These are phyloP conservation scores for Debaryomyces singareniensis DNA, from an alignment of 1,139 yeast species.

Conservation along the genomic window DNA sequence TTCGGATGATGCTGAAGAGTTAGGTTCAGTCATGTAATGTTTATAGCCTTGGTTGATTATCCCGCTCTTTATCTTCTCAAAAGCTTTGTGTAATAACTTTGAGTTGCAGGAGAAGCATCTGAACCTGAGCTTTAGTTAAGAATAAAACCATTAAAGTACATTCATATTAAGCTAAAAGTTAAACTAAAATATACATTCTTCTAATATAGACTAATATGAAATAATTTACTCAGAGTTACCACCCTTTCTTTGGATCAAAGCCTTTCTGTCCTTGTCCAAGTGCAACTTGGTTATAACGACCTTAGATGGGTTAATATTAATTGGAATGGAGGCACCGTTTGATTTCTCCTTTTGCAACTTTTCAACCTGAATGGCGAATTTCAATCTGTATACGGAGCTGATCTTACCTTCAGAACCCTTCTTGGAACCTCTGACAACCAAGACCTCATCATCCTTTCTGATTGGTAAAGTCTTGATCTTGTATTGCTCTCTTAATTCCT, in stretches of 20 bases:
- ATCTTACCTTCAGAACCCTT: conserved; percentile 99
- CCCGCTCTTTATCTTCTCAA: too few relatives aligned
- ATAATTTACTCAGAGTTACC: conserved; percentile 28
- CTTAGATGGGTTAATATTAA: conserved; percentile 98
- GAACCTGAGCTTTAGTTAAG: too few relatives aligned
- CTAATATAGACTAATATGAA: conserved; percentile 7
- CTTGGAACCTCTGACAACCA: conserved; percentile 97
- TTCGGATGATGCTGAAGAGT: conserved; percentile 1
- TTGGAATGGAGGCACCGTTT: conserved; percentile 96
- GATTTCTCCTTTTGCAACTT: conserved; percentile 97
- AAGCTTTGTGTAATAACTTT: too few relatives aligned
- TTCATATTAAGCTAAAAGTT: conserved; percentile 17
- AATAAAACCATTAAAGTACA: conserved; percentile 15
- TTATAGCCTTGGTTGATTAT: too few relatives aligned
- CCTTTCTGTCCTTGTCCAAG: conserved; percentile 99
- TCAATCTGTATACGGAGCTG: conserved; percentile 98
- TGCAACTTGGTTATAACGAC: conserved; percentile 98
- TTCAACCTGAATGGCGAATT: conserved; percentile 94
- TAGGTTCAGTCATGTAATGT: conserved; percentile 1
- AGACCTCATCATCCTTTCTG: conserved; percentile 97
- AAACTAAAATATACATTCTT: conserved; percentile 26
- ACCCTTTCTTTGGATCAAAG: conserved; percentile 64
- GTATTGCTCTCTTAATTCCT: conserved; percentile 98
- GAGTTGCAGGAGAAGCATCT: too few relatives aligned
- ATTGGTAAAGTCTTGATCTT: conserved; percentile 94